phyloP scores from a whole-genome alignment of 495 filamentous ascomycete genomes.

The Aspergillus homomorphus region DNA sequence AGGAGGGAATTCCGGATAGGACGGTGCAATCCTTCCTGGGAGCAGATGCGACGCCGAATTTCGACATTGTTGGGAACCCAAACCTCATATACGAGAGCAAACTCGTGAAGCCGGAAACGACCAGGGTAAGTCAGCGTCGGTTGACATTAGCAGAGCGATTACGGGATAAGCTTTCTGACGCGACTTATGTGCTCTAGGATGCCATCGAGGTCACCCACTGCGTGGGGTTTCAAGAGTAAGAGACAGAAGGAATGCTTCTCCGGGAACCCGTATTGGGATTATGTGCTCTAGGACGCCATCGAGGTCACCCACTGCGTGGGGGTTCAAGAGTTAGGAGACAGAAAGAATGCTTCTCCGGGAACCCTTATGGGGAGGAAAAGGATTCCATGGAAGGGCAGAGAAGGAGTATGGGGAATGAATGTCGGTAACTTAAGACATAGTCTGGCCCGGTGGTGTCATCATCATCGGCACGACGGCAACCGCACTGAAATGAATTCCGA shows the following conservation, averaged over 20 bases:
- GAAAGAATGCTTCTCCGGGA: too few species aligned
- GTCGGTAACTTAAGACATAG: too few species aligned
- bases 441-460: background rate
- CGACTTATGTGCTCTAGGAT: conserved; percentile 50
- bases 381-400: background rate
- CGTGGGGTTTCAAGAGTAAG: conserved; percentile 45
- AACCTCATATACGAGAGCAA: conserved; percentile 66
- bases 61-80: conserved; percentile 60
- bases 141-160: background rate
- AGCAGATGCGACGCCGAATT: conserved; percentile 39
- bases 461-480: too few species aligned
- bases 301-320: conserved; percentile 67
- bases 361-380: too few species aligned
- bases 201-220: conserved; percentile 70
- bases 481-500: background rate
- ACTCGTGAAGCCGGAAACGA: conserved; percentile 56
- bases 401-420: too few species aligned
- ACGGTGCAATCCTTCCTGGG: conserved; percentile 31
- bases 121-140: conserved; percentile 22
- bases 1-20: conserved; percentile 28
- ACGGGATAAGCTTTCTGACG: background rate
- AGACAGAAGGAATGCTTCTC: too few species aligned
- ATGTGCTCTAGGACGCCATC: conserved; percentile 58
- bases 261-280: too few species aligned
- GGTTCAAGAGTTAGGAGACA: conserved; percentile 37